These are phyloP conservation scores for Lactarius tabidus DNA, from an alignment of 768 basidiomycete genomes.

Conservation along the genomic window DNA sequence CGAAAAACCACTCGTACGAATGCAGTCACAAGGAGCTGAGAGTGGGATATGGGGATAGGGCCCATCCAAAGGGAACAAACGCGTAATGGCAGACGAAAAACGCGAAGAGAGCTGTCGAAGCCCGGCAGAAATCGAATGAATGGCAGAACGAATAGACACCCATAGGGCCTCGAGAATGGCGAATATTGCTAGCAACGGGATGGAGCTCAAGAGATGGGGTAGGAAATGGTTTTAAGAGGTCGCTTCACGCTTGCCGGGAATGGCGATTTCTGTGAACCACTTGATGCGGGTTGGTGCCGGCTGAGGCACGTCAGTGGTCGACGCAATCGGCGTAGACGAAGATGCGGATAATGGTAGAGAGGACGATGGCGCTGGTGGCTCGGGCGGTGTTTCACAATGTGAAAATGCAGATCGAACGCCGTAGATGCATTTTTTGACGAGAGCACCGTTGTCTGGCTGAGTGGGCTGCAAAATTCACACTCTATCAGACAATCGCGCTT, in stretches of 20 bases:
- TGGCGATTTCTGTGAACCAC: not conserved
- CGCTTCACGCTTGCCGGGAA: constrained; percentile 1
- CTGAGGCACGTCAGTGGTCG: not conserved
- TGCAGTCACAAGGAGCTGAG: not conserved
- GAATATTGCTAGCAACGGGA: not conserved
- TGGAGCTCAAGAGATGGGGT: not conserved
- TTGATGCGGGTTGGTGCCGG: not conserved
- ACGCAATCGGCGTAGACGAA: not conserved
- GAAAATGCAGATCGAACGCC: not conserved
- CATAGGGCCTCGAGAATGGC: not conserved
- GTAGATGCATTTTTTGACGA: not conserved
- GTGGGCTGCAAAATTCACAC: not conserved
- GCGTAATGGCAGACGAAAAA: not conserved
- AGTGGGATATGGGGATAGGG: not conserved
- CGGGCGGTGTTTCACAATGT: not conserved
- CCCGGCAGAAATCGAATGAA: not conserved
- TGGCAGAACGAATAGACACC: not conserved
- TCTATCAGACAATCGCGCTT: not conserved
- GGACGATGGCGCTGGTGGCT: not conserved
- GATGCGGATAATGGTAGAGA: not conserved
- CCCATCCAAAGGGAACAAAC: not conserved
- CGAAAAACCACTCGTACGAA: not conserved
- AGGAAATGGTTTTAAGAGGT: not conserved
- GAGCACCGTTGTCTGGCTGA: not conserved
- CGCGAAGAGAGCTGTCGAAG: not conserved